A percentile compares a stretch with the other conserved stretches of the same genome.
phyloP scores from a whole-genome alignment of 768 basidiomycete genomes.

The Tulasnella calospora region DNA sequence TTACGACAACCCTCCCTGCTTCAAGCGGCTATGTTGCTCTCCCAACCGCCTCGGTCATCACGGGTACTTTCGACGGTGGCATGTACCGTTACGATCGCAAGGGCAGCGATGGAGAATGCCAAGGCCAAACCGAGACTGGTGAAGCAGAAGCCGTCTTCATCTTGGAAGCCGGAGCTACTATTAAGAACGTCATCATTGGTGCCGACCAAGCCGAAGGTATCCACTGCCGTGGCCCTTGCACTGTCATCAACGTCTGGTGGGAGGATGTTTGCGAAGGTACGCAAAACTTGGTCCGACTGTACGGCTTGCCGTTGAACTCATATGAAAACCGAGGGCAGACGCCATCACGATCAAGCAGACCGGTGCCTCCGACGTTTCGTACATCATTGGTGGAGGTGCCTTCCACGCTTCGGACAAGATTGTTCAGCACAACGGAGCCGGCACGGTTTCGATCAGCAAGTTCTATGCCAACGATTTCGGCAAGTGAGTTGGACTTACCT shows the following conservation, averaged over 20 bases:
- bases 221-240: conserved; percentile 2
- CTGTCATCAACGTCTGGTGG: conserved; percentile 5
- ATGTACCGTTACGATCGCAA: conserved; percentile 11
- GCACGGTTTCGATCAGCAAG: not conserved
- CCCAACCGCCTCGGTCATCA: not conserved
- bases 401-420: conserved; percentile 24
- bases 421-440: conserved; percentile 24
- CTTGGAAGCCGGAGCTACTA: not conserved
- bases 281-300: not conserved
- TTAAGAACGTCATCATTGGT: conserved; percentile 16
- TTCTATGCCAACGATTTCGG: conserved; percentile 16
- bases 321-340: not conserved
- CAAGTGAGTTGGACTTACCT: not conserved
- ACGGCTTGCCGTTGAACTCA: not conserved
- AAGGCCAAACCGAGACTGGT: not conserved
- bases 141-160: not conserved
- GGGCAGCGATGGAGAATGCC: not conserved
- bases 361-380: not conserved
- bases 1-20: not conserved
- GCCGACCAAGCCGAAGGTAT: conserved; percentile 2
- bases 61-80: conserved; percentile 14
- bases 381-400: conserved; percentile 26
- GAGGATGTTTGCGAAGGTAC: conserved; percentile 17
- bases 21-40: not conserved
- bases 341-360: conserved; percentile 19